Base-by-base conservation (phyloP, 2,329 filamentous ascomycete species). In the Colletotrichum noveboracense region DNA sequence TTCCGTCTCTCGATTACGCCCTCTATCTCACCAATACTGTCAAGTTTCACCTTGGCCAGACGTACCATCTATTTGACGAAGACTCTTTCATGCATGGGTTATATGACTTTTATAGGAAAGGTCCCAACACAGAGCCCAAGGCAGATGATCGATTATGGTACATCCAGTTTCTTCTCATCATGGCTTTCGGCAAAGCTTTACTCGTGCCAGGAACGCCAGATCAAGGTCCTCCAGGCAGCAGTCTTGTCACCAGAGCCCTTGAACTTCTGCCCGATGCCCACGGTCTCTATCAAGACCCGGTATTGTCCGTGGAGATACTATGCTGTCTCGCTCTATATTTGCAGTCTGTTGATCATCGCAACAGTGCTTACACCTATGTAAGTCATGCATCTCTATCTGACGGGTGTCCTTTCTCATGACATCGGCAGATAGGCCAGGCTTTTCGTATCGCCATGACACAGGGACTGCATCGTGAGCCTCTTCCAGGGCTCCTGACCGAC, bases 121-220 rank as follows among this genome's bases (percentile, higher is more conserved):
- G 62, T 1, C 78, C 77, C 2, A 74, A 65, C 0, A 36, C 24
- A 36, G 55, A 66, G 2, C 74, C 79, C 6, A 78, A 77, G 0
- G 69, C 78, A 1, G 70, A 76, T 0, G 74, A 78, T 1, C 77
- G 76, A 9, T 78, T 91, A 5, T 90, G 88, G 84, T 90, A 89
- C 70, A 86, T 89, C 16, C 89, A 91, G 58, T 90, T 89, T 16
- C 81, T 91, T 5, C 81, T 91, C 1, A 84, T 91, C 14, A 82
- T 91, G 7, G 89, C 89, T 0, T 89, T 91, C 75, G 90, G 89
- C 1, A 91, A 91, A 76, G 88, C 87, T 0, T 88, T 91, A 28
- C 56, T 75, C 3, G 68, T 30, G 77, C 90, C 26, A 89, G 88
- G 89, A 88, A 88, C 78, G 84, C 88, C 62, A 88, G 90, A 72